These are phyloP conservation scores for Silene uniflora DNA, from an alignment of 148 eudicot genomes.

Conservation along the genomic window DNA sequence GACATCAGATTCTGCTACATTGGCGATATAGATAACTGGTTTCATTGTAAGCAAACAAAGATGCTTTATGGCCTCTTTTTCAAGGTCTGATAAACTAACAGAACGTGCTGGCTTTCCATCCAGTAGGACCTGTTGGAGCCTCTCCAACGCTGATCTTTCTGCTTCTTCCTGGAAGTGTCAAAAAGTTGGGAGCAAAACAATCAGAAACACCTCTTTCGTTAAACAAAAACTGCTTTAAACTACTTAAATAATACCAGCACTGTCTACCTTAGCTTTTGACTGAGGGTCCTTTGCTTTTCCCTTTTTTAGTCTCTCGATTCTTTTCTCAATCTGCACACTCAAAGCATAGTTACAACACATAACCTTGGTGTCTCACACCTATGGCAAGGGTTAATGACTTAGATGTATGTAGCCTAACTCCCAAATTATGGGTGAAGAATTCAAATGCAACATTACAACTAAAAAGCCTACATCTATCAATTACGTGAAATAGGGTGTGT, in stretches of 20 bases:
- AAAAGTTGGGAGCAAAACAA: constrained; percentile 13
- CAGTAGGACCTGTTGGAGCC: constrained; percentile 65
- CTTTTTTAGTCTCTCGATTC: constrained; percentile 89
- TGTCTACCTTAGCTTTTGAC: constrained; percentile 72
- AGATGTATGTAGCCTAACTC: neutral
- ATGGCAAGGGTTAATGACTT: neutral
- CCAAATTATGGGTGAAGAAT: neutral
- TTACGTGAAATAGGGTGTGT: neutral
- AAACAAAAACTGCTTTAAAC: neutral
- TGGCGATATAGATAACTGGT: constrained; percentile 88
- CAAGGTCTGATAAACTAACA: constrained; percentile 64
- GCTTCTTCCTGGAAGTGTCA: constrained; percentile 80
- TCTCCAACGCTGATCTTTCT: constrained; percentile 78
- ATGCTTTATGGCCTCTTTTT: constrained; percentile 80
- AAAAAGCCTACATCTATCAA: neutral
- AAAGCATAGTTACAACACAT: constrained; percentile 33
- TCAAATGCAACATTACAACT: constrained; percentile 3
- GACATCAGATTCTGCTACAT: constrained; percentile 96
- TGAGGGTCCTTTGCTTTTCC: constrained; percentile 79
- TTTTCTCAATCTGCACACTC: constrained; percentile 88
- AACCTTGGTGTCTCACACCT: neutral
- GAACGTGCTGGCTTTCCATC: constrained; percentile 99
- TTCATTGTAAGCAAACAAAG: constrained; percentile 95
- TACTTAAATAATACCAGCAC: constrained; percentile 1
- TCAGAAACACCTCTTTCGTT: neutral